Base-by-base conservation (phyloP, 2,329 filamentous ascomycete genomes). In the Pyrenochaeta sp. region DNA sequence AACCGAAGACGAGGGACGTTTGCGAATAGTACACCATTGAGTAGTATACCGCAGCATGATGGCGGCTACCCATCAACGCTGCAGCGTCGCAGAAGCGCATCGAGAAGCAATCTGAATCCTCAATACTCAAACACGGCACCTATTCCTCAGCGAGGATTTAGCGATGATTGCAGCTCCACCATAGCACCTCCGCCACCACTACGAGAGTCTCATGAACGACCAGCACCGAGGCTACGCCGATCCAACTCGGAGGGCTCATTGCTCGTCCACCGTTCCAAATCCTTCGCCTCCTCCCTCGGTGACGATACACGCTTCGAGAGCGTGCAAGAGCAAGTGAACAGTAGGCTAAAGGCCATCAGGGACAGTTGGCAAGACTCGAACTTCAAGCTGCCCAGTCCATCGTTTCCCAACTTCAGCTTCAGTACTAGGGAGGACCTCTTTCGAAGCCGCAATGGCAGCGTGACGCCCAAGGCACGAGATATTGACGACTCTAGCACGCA, bases 361-460 rank as follows among this genome's bases (percentile, higher is more conserved):
- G 93, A 97, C 74, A 96, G 90, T 72, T 87, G 91, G 61, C 89
- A 92, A 72, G 93, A 97, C 68, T 91, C 93, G 2, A 91, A 88
- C 53, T 90, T 93, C 77, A 91, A 88, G 71, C 62, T 83, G 49
- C 81, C 81, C 19, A 73, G 82, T 54, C 77, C 81, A 15, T 74
- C 72, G 2, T 83, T 92, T 72, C 85, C 88, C 50, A 85, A 82
- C 60, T 80, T 87, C 39, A 72, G 64, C 52, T 72, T 77, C 59
- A 59, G 68, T n/a, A 65, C 68, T 54, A 73, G 67, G 60, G 66
- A 74, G 25, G 76, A 77, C 25, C 49, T 69, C 4, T 71, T 73
- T 43, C 66, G 52, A 24, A 65, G 42, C 13, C 64, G 69, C 45
- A 68, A 63, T 32, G 60, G 59, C 25, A 62, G 42, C 34, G 37